These are phyloP conservation scores for Tuber brumale DNA, from an alignment of 495 filamentous ascomycete species.

Conservation along the genomic window DNA sequence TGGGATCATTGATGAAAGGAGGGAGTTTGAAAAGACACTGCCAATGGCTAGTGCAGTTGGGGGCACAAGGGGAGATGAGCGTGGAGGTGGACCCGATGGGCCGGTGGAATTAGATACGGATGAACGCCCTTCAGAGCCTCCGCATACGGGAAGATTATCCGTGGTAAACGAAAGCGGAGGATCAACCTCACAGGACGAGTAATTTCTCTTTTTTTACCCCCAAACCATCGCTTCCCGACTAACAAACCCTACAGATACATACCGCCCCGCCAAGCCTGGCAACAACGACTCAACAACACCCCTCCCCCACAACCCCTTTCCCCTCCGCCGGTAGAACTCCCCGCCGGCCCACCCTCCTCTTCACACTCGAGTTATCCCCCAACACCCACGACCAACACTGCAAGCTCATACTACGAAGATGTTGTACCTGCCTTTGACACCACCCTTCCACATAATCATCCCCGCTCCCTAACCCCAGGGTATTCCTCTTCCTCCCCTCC, in stretches of 20 bases:
- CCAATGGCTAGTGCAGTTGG: conserved; percentile 23
- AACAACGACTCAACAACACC: conserved; percentile 44
- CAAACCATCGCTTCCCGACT: neutral
- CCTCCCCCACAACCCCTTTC: conserved; percentile 37
- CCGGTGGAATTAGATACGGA: conserved; percentile 11
- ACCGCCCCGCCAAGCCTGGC: conserved; percentile 49
- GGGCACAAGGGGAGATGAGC: conserved; percentile 13
- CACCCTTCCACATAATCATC: conserved; percentile 43
- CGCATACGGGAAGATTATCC: conserved; percentile 10
- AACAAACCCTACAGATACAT: conserved; percentile 50
- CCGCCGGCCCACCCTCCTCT: conserved; percentile 40
- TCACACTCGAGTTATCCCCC: conserved; percentile 27
- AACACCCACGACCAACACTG: conserved; percentile 40
- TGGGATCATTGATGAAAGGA: conserved; percentile 25
- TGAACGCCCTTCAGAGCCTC: conserved; percentile 14
- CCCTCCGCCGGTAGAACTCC: conserved; percentile 46
- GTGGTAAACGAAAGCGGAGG: conserved; percentile 28
- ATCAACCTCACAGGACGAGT: conserved; percentile 10
- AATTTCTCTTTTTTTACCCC: neutral
- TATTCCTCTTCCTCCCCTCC: conserved; percentile 10
- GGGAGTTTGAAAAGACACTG: conserved; percentile 37
- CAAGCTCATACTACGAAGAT: conserved; percentile 80
- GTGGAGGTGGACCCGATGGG: conserved; percentile 14
- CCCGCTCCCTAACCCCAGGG: conserved; percentile 13
- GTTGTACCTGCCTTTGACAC: conserved; percentile 75